Base-by-base conservation (phyloP, 2,329 filamentous ascomycete genomes). In the Dactylellina leptospora region DNA sequence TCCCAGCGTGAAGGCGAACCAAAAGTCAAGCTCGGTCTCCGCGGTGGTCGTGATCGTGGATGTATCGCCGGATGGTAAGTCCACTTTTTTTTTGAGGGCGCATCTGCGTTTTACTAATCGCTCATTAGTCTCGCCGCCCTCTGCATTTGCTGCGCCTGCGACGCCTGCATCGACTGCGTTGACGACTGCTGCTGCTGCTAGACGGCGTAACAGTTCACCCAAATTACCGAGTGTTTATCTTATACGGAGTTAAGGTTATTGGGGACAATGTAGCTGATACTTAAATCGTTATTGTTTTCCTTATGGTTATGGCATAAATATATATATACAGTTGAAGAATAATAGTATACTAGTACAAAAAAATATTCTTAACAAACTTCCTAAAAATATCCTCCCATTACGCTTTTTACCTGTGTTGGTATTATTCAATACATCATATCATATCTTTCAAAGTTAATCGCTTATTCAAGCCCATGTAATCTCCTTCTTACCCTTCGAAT, bases 181-280 rank as follows among this genome's bases (percentile, higher is more conserved):
- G 68, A 72, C 42, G 68, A 72, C 42, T 72, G 68, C 53, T 72
- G 68, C 28, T 68, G 62, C 33, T 72, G 68, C 30, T 72, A 72
- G 33, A 22, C 9, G 20, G 8, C 18, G 22, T 2, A 18, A 47
- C 48, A 48, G 9, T 45, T 59, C 1, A 18, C 38, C 9, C 38
- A 16, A 45, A 20, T 22, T 22, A n/a, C n/a, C n/a, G n/a, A 18
- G 40, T 20, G n/a, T 20, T 45, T 23, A 20, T 45, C 18, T 10
- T n/a, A 45, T 13, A 42, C n/a, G 22, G 33, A 23, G 38, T 30
- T 44, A 20, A 10, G 13, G 38, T 25, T 25, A 27, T 25, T 30
- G 25, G 22, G 23, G 28, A 16, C 10, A 50, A 11, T 5, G 20
- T 27, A 38, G 20, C 42, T 40, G 25, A 45, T 45, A n/a, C 16